Conservation (phyloP, 164 flowering plant species). For the Magnolia officinalis region DNA sequence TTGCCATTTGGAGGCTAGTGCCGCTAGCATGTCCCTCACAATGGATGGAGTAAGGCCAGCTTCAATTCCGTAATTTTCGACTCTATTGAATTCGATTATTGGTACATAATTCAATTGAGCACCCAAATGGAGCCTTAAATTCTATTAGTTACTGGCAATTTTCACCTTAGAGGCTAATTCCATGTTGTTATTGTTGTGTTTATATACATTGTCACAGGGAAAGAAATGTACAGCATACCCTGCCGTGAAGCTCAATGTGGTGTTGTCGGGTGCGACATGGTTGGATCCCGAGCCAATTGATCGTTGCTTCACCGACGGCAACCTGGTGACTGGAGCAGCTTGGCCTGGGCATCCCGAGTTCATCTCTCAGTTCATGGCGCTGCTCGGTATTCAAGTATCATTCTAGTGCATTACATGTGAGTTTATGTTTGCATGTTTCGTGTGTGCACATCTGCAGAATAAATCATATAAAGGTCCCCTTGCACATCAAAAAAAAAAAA, state of each 20-base stretch:
- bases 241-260: constrained; percentile 90
- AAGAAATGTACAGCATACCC: constrained; percentile 96
- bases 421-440: neutral
- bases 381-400: constrained; percentile 61
- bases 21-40: neutral
- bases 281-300: constrained; percentile 84
- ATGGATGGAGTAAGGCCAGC: too few species aligned
- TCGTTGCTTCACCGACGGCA: constrained; percentile 92
- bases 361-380: constrained; percentile 70
- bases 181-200: neutral
- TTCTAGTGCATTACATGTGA: constrained; percentile 33
- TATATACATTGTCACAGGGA: constrained; percentile 38
- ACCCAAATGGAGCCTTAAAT: neutral
- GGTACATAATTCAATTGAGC: neutral
- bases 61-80: too few species aligned
- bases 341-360: constrained; percentile 98
- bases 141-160: neutral
- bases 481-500: neutral
- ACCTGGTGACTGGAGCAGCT: constrained; percentile 97
- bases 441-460: neutral
- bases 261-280: constrained; percentile 82
- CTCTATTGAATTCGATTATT: too few species aligned
- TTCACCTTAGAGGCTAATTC: neutral
- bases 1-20: neutral
- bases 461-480: neutral